These are phyloP conservation scores for Rhizophagus sp. DNA, from an alignment of 192 early-diverging fungal genomes.

Conservation along the genomic window DNA sequence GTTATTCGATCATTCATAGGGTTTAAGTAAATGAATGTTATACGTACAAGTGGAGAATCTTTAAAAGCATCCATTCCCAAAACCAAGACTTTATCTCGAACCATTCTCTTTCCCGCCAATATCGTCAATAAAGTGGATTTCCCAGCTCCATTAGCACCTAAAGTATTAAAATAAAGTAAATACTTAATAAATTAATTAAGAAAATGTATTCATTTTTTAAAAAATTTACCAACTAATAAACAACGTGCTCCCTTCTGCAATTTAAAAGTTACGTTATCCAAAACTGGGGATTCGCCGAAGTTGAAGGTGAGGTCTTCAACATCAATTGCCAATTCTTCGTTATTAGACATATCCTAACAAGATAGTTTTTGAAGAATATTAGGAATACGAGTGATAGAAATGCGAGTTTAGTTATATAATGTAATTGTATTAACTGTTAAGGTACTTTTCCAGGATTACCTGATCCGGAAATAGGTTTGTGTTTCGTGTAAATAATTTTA, in stretches of 20 bases:
- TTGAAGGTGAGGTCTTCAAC: conserved; percentile 56
- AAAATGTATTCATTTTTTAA: background rate
- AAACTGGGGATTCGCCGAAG: conserved; percentile 59
- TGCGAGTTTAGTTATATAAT: too few species aligned
- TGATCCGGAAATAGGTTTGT: too few species aligned
- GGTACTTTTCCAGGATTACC: background rate
- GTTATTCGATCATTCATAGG: background rate
- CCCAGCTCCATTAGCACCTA: conserved; percentile 40
- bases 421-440: background rate
- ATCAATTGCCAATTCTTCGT: conserved; percentile 36
- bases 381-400: too few species aligned
- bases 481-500: background rate
- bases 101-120: conserved; percentile 72
- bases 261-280: conserved; percentile 53
- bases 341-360: background rate
- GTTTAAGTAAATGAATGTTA: background rate
- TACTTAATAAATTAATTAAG: background rate
- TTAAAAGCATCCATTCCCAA: conserved; percentile 67
- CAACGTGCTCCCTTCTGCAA: conserved; percentile 60
- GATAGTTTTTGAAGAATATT: too few species aligned
- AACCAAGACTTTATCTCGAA: conserved; percentile 53
- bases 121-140: conserved; percentile 72
- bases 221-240: conserved; percentile 70
- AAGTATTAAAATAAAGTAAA: background rate
- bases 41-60: conserved; percentile 54